Base-by-base conservation (phyloP, 768 basidiomycete genomes). In the Hypsizygus marmoreus region DNA sequence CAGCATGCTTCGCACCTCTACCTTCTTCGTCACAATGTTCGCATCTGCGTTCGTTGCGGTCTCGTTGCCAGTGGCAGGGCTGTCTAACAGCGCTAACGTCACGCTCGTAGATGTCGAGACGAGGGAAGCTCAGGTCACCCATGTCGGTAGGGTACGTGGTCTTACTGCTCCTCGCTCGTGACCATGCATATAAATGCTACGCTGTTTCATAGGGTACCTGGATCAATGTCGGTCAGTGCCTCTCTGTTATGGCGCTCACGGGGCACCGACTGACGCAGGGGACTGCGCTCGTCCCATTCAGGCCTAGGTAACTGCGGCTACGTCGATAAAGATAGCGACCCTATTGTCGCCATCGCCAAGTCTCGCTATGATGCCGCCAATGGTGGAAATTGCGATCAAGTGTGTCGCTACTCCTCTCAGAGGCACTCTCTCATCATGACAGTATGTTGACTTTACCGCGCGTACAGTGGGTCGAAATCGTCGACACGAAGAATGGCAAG, bases 231-330 rank as follows among this genome's bases (percentile, higher is more conserved):
- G 79, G 71, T 69, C n/a, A 56, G 63, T 54, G 13, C 31, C 45
- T n/a, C 40, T 40, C 17, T 23, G 11, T 20, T 54, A 34, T 25
- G n/a, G n/a, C n/a, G n/a, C n/a, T n/a, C n/a, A 10, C 20, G 13
- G 28, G 19, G 28, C 20, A 8, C 12, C 10, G 8, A n/a, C 44
- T 38, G 35, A 52, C 28, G 29, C 4, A 22, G 30, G 25, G 42
- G n/a, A n/a, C 40, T 11, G 22, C 44, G 32, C 28, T 19, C 34
- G 24, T 40, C 28, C 29, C 32, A n/a, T 28, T 19, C 31, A 70
- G 70, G 69, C 23, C 56, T 70, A n/a, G 86, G 84, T 28, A 84
- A 85, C 62, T 88, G 86, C 55, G 84, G 84, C 17, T 51, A 70
- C 28, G 44, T 33, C 36, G 75, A 84, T 57, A 60, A 38, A 19